phyloP scores from a whole-genome alignment of 139 green algal genomes.

The Volvox reticuliferus region DNA sequence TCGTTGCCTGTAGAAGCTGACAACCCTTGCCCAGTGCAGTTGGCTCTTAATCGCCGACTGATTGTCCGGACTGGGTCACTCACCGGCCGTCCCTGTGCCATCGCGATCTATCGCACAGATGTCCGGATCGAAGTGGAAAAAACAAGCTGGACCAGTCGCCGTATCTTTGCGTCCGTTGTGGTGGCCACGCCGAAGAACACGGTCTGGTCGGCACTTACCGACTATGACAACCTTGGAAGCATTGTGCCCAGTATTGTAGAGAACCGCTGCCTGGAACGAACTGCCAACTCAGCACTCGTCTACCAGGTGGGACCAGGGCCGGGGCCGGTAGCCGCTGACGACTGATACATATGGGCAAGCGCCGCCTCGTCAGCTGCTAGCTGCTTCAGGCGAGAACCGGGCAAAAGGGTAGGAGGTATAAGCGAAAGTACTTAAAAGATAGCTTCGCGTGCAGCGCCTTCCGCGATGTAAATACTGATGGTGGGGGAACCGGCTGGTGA shows the following conservation, averaged over 20 bases:
- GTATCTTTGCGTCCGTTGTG: constrained; percentile 69
- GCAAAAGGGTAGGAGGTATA: too few species aligned
- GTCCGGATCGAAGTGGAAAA: constrained; percentile 65
- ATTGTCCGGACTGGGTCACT: neutral
- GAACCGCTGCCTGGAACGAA: constrained; percentile 76
- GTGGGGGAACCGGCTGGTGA: too few species aligned
- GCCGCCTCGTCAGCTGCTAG: too few species aligned
- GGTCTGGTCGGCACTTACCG: constrained; percentile 79
- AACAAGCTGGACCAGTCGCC: constrained; percentile 71
- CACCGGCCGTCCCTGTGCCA: neutral
- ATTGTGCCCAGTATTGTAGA: constrained; percentile 87
- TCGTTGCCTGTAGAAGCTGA: too few species aligned
- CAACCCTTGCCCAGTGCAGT: too few species aligned
- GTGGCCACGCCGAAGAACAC: constrained; percentile 66
- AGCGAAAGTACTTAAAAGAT: too few species aligned
- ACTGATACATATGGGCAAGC: too few species aligned
- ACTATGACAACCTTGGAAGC: constrained; percentile 78
- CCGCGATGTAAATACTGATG: too few species aligned
- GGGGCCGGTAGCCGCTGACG: too few species aligned
- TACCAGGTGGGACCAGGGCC: constrained; percentile 56
- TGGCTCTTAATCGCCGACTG: too few species aligned
- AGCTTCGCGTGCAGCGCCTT: too few species aligned
- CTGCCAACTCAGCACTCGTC: constrained; percentile 50
- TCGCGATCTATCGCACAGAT: neutral
- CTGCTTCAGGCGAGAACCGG: too few species aligned